Base-by-base conservation (phyloP, 106 monocot species). In the Phalaenopsis equestris region DNA sequence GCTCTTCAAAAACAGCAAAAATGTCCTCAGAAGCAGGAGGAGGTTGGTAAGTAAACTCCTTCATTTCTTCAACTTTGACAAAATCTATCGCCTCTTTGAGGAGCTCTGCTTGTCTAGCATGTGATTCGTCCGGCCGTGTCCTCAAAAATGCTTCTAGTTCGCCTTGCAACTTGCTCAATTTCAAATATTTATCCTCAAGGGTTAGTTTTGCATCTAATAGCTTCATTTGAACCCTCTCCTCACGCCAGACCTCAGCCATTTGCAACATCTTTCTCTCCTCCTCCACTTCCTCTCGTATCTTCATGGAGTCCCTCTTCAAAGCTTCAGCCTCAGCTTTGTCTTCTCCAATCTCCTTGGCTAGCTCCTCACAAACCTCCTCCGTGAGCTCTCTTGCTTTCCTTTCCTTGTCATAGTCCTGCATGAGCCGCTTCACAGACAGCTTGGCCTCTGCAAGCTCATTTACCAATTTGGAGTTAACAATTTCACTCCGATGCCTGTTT, bases 151-250 rank as follows among this genome's bases (percentile, higher is more conserved):
- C 80, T 58, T 94, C 94, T 6, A 95, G 30, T 23, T 93, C 89
- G n/a, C 77, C 78, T 78, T 88, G 84, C 24, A 98, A 84, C 41
- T 89, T 89, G 67, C 81, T 83, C 16, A 99, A 57, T 80, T 86
- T 82, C 41, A 86, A 68, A 47, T 90, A 87, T 82, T 95, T 99
- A 55, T 88, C 91, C 79, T 99, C 98, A 38, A 99, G 88, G 39
- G 90, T 86, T 45, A 99, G 68, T 77, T 94, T 99, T 37, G 98
- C 94, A 81, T 94, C 98, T 17, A 99, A 75, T n/a, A 99, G 86
- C 86, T 99, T 94, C 98, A 99, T 99, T 88, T 99, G 98, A 49
- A 99, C 98, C 57, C 94, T 88, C 74, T 99, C 94, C 61, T 99
- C 98, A 55, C 98, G 90, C 98, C 98, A 98, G 23, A 94, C 94